A percentile compares a stretch with the other conserved stretches of the same genome.
Conservation (phyloP, 225 moss, liverwort and hornwort species). For the Ulota crispa region DNA sequence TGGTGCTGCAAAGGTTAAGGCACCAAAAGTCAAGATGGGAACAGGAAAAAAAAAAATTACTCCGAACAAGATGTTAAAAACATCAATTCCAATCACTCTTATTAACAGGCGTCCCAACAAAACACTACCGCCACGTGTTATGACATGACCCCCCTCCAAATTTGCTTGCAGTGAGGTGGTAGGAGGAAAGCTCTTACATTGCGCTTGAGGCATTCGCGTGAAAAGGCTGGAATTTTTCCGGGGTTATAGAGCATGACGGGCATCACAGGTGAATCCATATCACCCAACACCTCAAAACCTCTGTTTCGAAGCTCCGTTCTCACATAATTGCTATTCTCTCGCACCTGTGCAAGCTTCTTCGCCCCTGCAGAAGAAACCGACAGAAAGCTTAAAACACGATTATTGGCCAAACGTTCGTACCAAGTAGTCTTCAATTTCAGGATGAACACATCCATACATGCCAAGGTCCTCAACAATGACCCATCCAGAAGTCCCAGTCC, state of each 20-base stretch:
- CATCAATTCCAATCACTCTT: not conserved
- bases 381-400: not conserved
- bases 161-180: not conserved
- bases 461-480: not conserved
- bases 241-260: constrained; percentile 98
- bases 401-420: not conserved
- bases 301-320: constrained; percentile 79
- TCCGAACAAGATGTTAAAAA: not conserved
- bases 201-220: constrained; percentile 91
- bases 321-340: constrained; percentile 92
- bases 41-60: not conserved
- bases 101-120: not conserved
- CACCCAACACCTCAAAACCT: constrained; percentile 93
- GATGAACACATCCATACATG: not conserved
- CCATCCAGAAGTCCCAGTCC: not conserved
- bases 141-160: not conserved
- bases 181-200: constrained; percentile 56
- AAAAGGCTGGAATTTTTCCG: constrained; percentile 96
- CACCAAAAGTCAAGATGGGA: not conserved
- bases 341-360: constrained; percentile 71
- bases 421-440: not conserved
- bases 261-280: constrained; percentile 94
- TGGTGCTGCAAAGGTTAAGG: not conserved
- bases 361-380: constrained; percentile 56
- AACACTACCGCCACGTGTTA: not conserved